phyloP scores from a whole-genome alignment of 352 stramenopile species.

The Sclerospora graminicola region DNA sequence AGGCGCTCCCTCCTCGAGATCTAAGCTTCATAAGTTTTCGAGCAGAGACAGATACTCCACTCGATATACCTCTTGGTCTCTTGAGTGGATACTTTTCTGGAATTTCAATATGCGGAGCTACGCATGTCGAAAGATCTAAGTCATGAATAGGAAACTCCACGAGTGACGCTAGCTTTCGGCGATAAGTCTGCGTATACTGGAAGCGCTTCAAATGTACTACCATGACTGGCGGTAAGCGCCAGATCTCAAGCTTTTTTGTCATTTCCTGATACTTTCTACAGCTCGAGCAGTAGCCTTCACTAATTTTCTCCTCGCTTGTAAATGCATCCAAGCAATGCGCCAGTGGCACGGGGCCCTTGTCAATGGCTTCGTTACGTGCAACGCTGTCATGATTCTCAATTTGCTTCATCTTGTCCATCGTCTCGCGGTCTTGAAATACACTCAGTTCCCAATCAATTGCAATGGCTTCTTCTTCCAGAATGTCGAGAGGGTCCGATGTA shows the following conservation, averaged over 20 bases:
- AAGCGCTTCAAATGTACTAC: slow-evolving; percentile 99
- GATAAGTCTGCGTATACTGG: slow-evolving; percentile 92
- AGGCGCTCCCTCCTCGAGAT: slow-evolving; percentile 15
- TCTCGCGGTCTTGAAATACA: slow-evolving; percentile 75
- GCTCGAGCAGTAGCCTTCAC: slow-evolving; percentile 93
- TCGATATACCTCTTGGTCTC: slow-evolving; percentile 19
- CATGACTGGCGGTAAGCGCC: slow-evolving; percentile 93
- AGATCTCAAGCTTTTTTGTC: slow-evolving; percentile 98
- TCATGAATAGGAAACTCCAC: slow-evolving; percentile 94
- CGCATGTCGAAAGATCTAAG: slow-evolving; percentile 89
- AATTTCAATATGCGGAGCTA: slow-evolving; percentile 74
- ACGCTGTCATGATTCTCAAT: slow-evolving; percentile 74
- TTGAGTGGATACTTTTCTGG: slow-evolving; percentile 76
- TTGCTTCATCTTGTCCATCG: slow-evolving; percentile 81
- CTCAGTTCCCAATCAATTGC: slow-evolving; percentile 81
- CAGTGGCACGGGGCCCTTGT: slow-evolving; percentile 81
- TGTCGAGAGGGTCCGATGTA: slow-evolving; percentile 56
- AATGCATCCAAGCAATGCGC: slow-evolving; percentile 78
- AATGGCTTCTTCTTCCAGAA: slow-evolving; percentile 81
- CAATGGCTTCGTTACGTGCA: slow-evolving; percentile 75
- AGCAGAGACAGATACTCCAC: slow-evolving; percentile 7
- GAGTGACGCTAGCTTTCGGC: slow-evolving; percentile 80
- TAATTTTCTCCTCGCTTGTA: slow-evolving; percentile 82
- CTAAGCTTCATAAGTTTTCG: slow-evolving; percentile 26
- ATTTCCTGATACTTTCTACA: slow-evolving; percentile 93